A percentile compares a stretch with the other conserved stretches of the same genome.
These are phyloP conservation scores for Clitoria ternatea DNA, from an alignment of 306 rosid genomes.

Conservation along the genomic window DNA sequence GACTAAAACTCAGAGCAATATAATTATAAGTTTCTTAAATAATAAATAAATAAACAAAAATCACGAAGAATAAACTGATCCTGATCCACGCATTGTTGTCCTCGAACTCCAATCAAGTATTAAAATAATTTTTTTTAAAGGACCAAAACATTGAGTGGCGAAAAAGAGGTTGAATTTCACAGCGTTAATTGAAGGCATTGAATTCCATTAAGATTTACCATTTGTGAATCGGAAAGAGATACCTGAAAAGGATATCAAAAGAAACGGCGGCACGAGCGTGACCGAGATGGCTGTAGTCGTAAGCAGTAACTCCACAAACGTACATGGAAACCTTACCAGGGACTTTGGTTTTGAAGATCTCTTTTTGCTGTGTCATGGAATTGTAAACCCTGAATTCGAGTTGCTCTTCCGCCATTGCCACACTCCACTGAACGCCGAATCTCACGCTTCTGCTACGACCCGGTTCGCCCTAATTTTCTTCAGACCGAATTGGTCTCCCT, in stretches of 20 bases:
- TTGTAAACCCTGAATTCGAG: slow-evolving; percentile 63
- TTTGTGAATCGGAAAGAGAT: background rate
- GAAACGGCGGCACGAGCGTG: slow-evolving; percentile 94
- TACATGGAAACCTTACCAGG: slow-evolving; percentile 78
- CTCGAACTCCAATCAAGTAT: too few relatives aligned
- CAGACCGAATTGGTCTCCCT: background rate
- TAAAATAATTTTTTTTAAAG: too few relatives aligned
- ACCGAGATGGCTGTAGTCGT: slow-evolving; percentile 86
- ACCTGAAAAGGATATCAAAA: slow-evolving; percentile 85
- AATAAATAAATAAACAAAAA: background rate
- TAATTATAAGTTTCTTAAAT: background rate
- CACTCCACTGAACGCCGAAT: background rate
- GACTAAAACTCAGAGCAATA: too few relatives aligned
- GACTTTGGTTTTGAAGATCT: slow-evolving; percentile 54
- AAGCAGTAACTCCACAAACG: slow-evolving; percentile 90
- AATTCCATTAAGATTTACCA: background rate
- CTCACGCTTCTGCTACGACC: background rate
- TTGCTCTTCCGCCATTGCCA: slow-evolving; percentile 54
- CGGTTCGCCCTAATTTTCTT: background rate
- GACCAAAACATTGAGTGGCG: too few relatives aligned
- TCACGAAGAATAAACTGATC: background rate
- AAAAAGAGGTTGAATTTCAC: too few relatives aligned
- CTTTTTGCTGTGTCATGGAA: slow-evolving; percentile 82
- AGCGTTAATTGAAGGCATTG: background rate
- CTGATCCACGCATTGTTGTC: background rate